phyloP scores from a whole-genome alignment of 2,329 filamentous ascomycete species.

The Aspergillus transmontanensis region DNA sequence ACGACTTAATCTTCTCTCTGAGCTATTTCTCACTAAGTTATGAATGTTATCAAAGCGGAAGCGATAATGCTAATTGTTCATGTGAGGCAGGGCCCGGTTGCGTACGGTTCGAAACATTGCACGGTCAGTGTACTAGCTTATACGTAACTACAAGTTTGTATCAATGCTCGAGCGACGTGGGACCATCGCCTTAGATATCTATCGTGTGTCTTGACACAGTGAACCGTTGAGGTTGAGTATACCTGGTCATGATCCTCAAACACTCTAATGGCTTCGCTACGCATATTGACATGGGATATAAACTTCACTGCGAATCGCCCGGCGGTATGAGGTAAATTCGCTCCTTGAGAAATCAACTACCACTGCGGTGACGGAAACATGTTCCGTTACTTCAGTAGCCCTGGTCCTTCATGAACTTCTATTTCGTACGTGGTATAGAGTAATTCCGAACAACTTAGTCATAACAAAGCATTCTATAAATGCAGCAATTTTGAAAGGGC shows the following conservation, averaged over 20 bases:
- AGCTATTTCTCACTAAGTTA: conserved; percentile 17
- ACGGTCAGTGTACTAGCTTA: background rate
- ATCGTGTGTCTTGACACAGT: background rate
- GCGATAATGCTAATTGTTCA: background rate
- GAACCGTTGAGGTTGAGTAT: background rate
- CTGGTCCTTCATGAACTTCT: background rate
- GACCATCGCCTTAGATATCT: background rate
- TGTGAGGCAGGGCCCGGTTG: background rate
- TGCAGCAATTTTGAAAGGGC: background rate
- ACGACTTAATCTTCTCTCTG: conserved; percentile 53
- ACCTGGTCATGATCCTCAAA: background rate
- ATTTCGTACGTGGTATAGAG: background rate
- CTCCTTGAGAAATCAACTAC: background rate
- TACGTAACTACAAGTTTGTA: background rate
- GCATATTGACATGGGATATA: background rate
- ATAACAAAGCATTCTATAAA: background rate
- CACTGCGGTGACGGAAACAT: background rate
- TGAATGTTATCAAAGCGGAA: background rate
- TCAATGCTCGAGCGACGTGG: background rate
- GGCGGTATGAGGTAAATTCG: background rate
- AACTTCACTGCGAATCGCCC: background rate
- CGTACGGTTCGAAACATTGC: background rate
- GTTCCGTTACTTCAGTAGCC: background rate
- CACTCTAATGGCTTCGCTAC: no score
- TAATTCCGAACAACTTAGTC: background rate